Percentiles rank a stretch among this genome's conserved stretches.
phyloP scores from a whole-genome alignment of 129 eudicot genomes.

The Flaveria ramosissima region DNA sequence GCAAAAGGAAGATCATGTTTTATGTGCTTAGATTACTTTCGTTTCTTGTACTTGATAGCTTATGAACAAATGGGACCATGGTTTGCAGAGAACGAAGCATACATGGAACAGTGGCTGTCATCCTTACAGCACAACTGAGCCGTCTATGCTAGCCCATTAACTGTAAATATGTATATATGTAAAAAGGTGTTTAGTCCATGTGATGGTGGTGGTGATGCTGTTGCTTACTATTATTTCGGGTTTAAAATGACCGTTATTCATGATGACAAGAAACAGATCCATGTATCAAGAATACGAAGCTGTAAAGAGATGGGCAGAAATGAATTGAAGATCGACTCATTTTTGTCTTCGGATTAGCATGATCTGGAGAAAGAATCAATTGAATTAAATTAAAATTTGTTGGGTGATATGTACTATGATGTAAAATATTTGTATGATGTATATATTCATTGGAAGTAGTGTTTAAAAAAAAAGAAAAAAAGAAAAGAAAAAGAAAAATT shows the following conservation, averaged over 20 bases:
- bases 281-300: conserved; percentile 27
- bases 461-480: conserved; percentile 13
- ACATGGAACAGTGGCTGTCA: conserved; percentile 45
- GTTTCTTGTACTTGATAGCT: background rate
- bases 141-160: conserved; percentile 27
- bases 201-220: conserved; percentile 13
- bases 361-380: conserved; percentile 24
- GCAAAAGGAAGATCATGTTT: background rate
- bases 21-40: conserved; percentile 6
- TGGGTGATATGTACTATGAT: conserved; percentile 29
- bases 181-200: conserved; percentile 25
- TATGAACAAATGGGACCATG: conserved; percentile 6
- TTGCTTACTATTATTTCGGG: conserved; percentile 20
- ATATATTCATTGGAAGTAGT: conserved; percentile 30
- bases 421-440: conserved; percentile 35
- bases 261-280: conserved; percentile 29
- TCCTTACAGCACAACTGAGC: conserved; percentile 37
- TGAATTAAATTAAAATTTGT: conserved; percentile 30
- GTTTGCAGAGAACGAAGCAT: conserved; percentile 37
- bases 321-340: conserved; percentile 17
- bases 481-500: background rate
- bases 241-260: conserved; percentile 21
- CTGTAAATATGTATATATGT: conserved; percentile 45
- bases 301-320: conserved; percentile 9
- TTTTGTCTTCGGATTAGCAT: conserved; percentile 21